Conservation (phyloP, 371 early-diverging fungal species). For the Haplosporangium sp. region DNA sequence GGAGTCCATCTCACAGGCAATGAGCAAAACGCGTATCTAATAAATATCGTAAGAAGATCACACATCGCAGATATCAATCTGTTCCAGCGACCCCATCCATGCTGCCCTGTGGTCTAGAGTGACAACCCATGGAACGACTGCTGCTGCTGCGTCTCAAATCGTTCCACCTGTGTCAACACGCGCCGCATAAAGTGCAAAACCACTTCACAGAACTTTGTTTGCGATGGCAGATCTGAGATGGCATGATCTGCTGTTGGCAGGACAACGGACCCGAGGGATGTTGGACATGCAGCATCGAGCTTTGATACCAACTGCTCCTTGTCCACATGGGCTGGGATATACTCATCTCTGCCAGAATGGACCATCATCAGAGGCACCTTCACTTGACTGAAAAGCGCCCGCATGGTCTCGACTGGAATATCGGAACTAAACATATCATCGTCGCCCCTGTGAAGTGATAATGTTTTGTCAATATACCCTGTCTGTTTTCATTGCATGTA, state of each 20-base stretch:
- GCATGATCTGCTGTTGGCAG: slow-evolving; percentile 61
- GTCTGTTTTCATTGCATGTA: too few relatives aligned
- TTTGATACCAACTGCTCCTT: slow-evolving; percentile 46
- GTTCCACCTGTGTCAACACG: slow-evolving; percentile 17
- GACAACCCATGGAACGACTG: slow-evolving; percentile 17
- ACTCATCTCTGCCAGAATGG: slow-evolving; percentile 63
- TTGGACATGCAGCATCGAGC: slow-evolving; percentile 53
- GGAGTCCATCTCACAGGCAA: slow-evolving; percentile 15
- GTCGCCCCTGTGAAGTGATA: slow-evolving; percentile 57
- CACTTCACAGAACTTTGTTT: slow-evolving; percentile 35
- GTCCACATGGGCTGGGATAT: slow-evolving; percentile 40
- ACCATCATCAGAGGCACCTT: slow-evolving; percentile 57
- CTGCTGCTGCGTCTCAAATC: slow-evolving; percentile 14
- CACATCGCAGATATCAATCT: neutral
- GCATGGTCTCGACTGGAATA: slow-evolving; percentile 56
- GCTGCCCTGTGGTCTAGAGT: slow-evolving; percentile 6
- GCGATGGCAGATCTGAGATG: slow-evolving; percentile 51
- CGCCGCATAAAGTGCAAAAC: slow-evolving; percentile 24
- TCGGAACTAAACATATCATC: slow-evolving; percentile 71
- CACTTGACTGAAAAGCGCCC: slow-evolving; percentile 54
- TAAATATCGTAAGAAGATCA: neutral
- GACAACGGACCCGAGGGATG: slow-evolving; percentile 50
- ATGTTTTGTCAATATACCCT: neutral
- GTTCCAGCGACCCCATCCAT: neutral
- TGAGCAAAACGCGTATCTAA: slow-evolving; percentile 33